These are phyloP conservation scores for Rhynchospora pubera DNA, from an alignment of 176 grass and related monocot genomes.

Conservation along the genomic window DNA sequence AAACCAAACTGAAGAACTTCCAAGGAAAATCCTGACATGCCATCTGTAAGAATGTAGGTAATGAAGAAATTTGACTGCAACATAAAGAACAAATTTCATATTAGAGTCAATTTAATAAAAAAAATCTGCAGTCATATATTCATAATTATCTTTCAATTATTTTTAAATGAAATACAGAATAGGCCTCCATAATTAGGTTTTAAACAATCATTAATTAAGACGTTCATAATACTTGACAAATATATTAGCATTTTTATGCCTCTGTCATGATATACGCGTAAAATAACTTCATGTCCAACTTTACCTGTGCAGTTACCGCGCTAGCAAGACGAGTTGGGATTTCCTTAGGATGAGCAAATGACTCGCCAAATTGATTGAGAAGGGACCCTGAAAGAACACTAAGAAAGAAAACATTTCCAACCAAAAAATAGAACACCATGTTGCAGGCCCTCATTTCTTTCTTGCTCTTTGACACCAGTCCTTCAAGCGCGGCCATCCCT, in stretches of 20 bases:
- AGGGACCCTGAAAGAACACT: conserved; percentile 74
- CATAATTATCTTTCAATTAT: background rate
- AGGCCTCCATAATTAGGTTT: background rate
- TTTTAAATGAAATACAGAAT: background rate
- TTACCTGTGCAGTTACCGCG: conserved; percentile 84
- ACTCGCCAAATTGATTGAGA: conserved; percentile 72
- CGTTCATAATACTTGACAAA: background rate
- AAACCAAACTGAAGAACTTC: conserved; percentile 82
- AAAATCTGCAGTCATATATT: background rate
- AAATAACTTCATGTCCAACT: background rate
- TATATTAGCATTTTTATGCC: background rate
- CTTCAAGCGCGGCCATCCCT: conserved; percentile 60
- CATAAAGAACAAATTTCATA: conserved; percentile 4
- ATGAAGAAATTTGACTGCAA: conserved; percentile 96
- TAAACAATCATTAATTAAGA: background rate
- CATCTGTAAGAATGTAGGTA: conserved; percentile 86
- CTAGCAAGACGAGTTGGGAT: conserved; percentile 70
- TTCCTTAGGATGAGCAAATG: conserved; percentile 72
- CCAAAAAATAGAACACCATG: conserved; percentile 93
- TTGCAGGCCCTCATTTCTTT: conserved; percentile 77
- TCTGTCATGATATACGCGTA: background rate
- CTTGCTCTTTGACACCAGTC: conserved; percentile 50
- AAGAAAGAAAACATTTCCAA: conserved; percentile 91
- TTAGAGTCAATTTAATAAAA: background rate
- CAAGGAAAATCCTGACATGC: conserved; percentile 86